Base-by-base conservation (phyloP, 2,329 filamentous ascomycete species). In the Penicillium olsonii region DNA sequence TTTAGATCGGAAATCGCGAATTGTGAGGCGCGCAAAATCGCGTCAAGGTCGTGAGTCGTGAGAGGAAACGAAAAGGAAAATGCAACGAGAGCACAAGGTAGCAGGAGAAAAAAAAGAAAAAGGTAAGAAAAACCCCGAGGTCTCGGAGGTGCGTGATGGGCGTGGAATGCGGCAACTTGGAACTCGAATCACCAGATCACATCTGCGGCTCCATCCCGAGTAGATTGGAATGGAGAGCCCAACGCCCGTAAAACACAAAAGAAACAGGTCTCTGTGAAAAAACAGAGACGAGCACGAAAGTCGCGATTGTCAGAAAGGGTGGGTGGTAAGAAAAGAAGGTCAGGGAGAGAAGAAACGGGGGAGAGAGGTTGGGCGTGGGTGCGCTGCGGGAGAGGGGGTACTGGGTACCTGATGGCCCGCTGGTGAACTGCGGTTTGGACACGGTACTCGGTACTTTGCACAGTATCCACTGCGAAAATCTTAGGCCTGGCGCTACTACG, bases 101-200 rank as follows among this genome's bases (percentile, higher is more conserved):
- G 22, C 22, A 24, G 8, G 14, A 29, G 19, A 14, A 17, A 42
- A 19, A 17, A 15, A 24, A 31, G 19, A 27, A 20, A 31, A 19
- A 29, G 31, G 26, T 19, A 41, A 41, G 15, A n/a, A 49, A 49
- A 56, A 45, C 51, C 29, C 53, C 37, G 51, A 48, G 47, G 47
- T 52, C 49, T 49, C 33, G 47, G 38, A 29, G 26, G 50, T 41
- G 37, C 45, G 45, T 50, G 56, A 51, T 40, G 17, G 18, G 45
- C 38, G 47, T 49, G 59, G 59, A 62, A 62, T 61, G 59, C 58
- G 59, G 55, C 50, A 53, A 57, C 55, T 53, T 45, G 49, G 48
- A 54, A 52, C 52, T 52, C 54, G 48, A 44, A 59, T 62, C 59
- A 62, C 59, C 58, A 61, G 52, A 58, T 62, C 54, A 62, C 59